These are phyloP conservation scores for Phialophora macrospora DNA, from an alignment of 2,329 filamentous ascomycete genomes.

Conservation along the genomic window DNA sequence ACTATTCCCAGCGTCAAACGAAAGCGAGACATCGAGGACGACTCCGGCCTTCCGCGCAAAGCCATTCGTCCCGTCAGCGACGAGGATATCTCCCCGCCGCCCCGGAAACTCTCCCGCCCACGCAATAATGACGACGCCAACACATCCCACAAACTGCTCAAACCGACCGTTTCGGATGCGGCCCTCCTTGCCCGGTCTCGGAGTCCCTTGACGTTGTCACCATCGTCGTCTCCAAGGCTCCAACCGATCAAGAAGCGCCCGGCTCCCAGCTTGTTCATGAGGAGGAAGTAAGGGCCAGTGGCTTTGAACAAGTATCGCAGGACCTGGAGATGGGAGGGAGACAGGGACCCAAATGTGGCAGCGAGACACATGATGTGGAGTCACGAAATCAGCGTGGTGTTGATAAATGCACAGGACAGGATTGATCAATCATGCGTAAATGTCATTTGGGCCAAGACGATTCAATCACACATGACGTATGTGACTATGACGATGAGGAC, in stretches of 20 bases:
- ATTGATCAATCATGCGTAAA: neutral
- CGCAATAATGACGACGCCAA: neutral
- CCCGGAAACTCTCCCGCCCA: neutral
- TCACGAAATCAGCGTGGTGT: neutral
- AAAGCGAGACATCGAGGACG: neutral
- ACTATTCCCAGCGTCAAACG: conserved; percentile 2
- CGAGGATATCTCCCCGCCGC: neutral
- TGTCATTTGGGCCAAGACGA: neutral
- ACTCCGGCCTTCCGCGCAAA: conserved; percentile 20
- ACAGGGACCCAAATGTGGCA: neutral
- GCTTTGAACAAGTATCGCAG: neutral
- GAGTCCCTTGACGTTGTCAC: conserved; percentile 27
- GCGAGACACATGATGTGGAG: neutral
- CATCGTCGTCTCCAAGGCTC: conserved; percentile 4
- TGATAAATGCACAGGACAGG: too few relatives aligned
- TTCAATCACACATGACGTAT: neutral
- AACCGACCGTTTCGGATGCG: neutral
- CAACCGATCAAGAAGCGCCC: conserved; percentile 25
- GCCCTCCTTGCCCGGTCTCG: conserved; percentile 9
- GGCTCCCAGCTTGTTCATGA: conserved; percentile 29
- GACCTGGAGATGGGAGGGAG: too few relatives aligned
- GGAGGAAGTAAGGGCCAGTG: neutral
- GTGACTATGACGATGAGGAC: neutral
- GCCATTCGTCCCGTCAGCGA: conserved; percentile 13
- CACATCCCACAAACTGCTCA: neutral